Evolutionary conservation across 306 rosid genomes (phyloP), one percentile per base, ranked within the genome.

Genomic region (Arachis stenosperma): DNA sequence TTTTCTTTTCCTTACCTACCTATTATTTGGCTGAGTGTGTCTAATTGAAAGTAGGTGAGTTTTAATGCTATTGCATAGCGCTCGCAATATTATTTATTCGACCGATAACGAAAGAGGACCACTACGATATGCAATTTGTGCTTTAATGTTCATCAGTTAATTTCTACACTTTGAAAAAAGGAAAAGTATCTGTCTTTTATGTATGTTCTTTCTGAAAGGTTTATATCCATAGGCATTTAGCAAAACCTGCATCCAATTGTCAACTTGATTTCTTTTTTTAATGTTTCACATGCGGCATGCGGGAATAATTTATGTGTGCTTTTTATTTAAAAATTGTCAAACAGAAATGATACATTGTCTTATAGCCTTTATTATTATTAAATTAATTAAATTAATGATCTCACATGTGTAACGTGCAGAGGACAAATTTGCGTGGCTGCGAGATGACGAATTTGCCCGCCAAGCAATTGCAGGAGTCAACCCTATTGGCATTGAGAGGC

Each of bases 381-480:
- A 9, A 9, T 6, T 8, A 27, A 29, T 36, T 64, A 4, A 58
- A 58, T 54, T 77, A 63, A 51, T 43, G 12, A 51, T 51, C 8
- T 56, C 52, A 73, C 59, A 14, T 66, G 74, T 9, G 3, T 17
- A 8, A 69, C 43, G 39, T 83, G 84, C 82, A 93, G 98, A 91
- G 95, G 99, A 94, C 82, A 94, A 81, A 84, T 88, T 88, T 58
- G 89, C 91, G 0, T 94, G 99, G 99, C 55, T 91, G 71, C 69
- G 99, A 83, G 99, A 94, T 54, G 99, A 94, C 61, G 99, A 94
- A 87, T 94, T 94, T 72, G 99, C 77, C 13, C 92, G 99, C 2
- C 92, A 94, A 86, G 91, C 90, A 70, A 60, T 94, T 9, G 99
- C 99, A 4, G 99, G 99, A 65, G 74, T 94, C 42, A 94, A 94